A percentile compares a stretch with the other conserved stretches of the same genome.
Evolutionary conservation across 441 rosid species (phyloP).

Genomic region (Populus hybrid): DNA sequence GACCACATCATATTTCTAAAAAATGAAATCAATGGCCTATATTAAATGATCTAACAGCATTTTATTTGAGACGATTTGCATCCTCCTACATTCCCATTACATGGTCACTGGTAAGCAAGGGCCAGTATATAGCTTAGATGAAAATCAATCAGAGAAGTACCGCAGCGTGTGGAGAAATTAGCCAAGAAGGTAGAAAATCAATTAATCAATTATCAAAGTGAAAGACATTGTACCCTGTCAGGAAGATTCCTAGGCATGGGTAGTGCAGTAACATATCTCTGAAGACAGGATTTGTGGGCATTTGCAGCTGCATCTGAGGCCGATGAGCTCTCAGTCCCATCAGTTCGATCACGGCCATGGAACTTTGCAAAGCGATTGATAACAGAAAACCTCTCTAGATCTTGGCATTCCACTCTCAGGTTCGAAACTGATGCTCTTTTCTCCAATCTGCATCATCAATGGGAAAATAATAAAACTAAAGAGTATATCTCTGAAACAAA

Average conservation of each 20-base stretch:
- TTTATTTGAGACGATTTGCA: slow-evolving; percentile 20
- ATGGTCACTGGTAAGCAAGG: slow-evolving; percentile 21
- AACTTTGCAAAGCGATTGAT: no score
- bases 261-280: slow-evolving; percentile 66
- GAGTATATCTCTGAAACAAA: neutral
- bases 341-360: no score
- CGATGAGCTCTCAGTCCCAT: neutral
- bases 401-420: no score
- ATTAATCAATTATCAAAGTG: slow-evolving; percentile 46
- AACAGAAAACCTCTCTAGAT: no score
- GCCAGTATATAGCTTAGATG: slow-evolving; percentile 21
- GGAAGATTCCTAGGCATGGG: slow-evolving; percentile 77
- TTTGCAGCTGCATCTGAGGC: slow-evolving; percentile 34
- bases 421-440: no score
- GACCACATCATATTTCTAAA: slow-evolving; percentile 27
- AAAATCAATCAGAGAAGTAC: slow-evolving; percentile 27
- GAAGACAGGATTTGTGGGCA: slow-evolving; percentile 50
- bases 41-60: slow-evolving; percentile 21
- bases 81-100: slow-evolving; percentile 24
- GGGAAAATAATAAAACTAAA: neutral
- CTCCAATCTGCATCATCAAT: no score
- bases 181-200: slow-evolving; percentile 25
- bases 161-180: slow-evolving; percentile 24
- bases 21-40: slow-evolving; percentile 36
- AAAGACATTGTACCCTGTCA: slow-evolving; percentile 80